Conservation (phyloP, 768 basidiomycete species). For the Ramaria rubella region DNA sequence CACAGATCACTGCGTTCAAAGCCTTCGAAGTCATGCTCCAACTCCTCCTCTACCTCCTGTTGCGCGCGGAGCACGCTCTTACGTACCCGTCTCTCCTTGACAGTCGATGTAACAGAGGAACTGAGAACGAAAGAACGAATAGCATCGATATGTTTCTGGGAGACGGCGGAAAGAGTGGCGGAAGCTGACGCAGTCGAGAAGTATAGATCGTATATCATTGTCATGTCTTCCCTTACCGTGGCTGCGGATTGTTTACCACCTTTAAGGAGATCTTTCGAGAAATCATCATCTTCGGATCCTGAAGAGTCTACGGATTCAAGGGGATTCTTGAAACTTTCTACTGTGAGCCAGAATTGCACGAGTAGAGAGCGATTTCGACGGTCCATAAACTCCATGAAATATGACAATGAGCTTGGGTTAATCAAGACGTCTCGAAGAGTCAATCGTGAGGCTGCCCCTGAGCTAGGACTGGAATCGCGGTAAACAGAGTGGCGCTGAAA, state of each 20-base stretch:
- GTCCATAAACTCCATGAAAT: slow-evolving; percentile 99
- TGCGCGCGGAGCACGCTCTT: slow-evolving; percentile 80
- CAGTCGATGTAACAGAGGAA: slow-evolving; percentile 37
- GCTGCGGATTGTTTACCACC: slow-evolving; percentile 31
- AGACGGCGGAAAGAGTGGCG: slow-evolving; percentile 54
- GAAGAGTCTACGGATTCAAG: slow-evolving; percentile 70
- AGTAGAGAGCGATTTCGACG: slow-evolving; percentile 74
- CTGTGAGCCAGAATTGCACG: slow-evolving; percentile 96
- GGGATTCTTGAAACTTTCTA: slow-evolving; percentile 97
- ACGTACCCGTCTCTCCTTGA: slow-evolving; percentile 52
- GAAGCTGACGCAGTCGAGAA: slow-evolving; percentile 59
- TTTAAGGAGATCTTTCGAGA: slow-evolving; percentile 37
- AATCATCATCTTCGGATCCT: slow-evolving; percentile 51
- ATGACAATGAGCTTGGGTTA: slow-evolving; percentile 86
- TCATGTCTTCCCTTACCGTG: slow-evolving; percentile 79
- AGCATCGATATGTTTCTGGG: slow-evolving; percentile 59
- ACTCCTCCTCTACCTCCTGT: slow-evolving; percentile 74
- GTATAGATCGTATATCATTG: slow-evolving; percentile 84
- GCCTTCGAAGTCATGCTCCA: slow-evolving; percentile 88
- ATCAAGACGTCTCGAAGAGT: slow-evolving; percentile 73
- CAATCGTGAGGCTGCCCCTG: slow-evolving; percentile 41
- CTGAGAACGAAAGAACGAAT: slow-evolving; percentile 63
- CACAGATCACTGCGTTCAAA: slow-evolving; percentile 88
- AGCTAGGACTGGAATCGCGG: background rate
- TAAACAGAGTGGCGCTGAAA: background rate